Conservation (phyloP, 169 alveolate species). For the Eimeria necatrix region DNA sequence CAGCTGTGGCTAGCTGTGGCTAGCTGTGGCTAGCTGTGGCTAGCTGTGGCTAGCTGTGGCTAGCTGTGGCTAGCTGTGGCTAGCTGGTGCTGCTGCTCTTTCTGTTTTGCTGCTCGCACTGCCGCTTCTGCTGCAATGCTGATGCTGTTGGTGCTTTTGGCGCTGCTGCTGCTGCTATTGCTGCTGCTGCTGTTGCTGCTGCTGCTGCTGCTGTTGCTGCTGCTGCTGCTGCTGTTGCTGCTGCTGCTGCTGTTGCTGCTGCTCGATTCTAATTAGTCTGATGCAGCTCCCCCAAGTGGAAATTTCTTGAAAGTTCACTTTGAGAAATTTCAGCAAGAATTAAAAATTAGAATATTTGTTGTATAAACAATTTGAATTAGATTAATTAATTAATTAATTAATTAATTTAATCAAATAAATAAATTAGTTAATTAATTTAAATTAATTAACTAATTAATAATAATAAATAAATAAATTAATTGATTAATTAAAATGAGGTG, state of each 20-base stretch:
- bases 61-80: neutral
- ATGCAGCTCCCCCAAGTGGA: neutral
- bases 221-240: slow-evolving; percentile 10
- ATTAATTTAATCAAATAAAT: neutral
- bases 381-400: neutral
- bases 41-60: neutral
- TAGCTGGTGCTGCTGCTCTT: neutral
- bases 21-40: neutral
- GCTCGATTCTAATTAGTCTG: neutral
- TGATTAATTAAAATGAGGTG: too few relatives aligned
- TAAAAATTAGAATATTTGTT: neutral
- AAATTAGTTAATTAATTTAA: too few relatives aligned
- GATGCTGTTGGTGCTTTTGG: neutral
- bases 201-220: slow-evolving; percentile 1
- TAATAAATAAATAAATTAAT: too few relatives aligned
- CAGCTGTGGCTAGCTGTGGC: neutral
- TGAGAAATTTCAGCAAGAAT: neutral
- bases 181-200: slow-evolving; percentile 5
- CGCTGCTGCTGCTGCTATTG: neutral
- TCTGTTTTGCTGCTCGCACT: neutral
- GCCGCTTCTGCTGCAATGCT: neutral
- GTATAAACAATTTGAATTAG: neutral
- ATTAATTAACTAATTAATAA: too few relatives aligned
- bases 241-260: slow-evolving; percentile 10
- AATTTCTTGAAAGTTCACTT: neutral